A percentile compares a stretch with the other conserved stretches of the same genome.
Conservation (phyloP, 2,329 filamentous ascomycete species). For the Penicillium fuscoglaucum region DNA sequence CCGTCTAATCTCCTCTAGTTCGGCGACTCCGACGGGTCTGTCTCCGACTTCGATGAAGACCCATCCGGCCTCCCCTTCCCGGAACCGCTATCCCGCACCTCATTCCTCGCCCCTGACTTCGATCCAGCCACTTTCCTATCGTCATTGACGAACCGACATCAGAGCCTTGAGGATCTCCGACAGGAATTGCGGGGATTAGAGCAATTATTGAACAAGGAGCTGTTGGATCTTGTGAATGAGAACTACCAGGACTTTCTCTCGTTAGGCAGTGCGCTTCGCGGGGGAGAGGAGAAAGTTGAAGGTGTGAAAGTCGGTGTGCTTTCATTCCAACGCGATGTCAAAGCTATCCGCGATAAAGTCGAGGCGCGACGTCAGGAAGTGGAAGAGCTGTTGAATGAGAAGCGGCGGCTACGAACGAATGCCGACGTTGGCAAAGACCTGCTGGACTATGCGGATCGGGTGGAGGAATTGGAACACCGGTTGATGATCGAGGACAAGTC, state of each 20-base stretch:
- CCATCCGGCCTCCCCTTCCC: constrained; percentile 78
- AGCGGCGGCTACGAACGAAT: constrained; percentile 61
- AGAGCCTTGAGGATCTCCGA: constrained; percentile 91
- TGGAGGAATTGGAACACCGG: constrained; percentile 63
- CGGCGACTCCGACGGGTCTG: constrained; percentile 48
- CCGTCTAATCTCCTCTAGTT: constrained; percentile 34
- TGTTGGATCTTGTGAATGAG: constrained; percentile 90
- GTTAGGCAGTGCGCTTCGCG: constrained; percentile 75
- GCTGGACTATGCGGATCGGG: constrained; percentile 47
- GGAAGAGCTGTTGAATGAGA: constrained; percentile 62
- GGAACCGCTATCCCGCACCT: constrained; percentile 73
- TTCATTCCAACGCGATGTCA: constrained; percentile 79
- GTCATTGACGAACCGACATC: constrained; percentile 80
- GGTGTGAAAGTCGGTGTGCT: constrained; percentile 84
- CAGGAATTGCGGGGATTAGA: constrained; percentile 79
- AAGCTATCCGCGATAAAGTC: constrained; percentile 69
- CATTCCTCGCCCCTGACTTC: constrained; percentile 78
- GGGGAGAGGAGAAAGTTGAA: constrained; percentile 88
- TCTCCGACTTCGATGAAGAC: constrained; percentile 59
- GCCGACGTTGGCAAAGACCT: constrained; percentile 61
- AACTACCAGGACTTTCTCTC: constrained; percentile 92
- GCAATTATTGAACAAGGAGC: constrained; percentile 76
- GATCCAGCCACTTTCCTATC: constrained; percentile 80
- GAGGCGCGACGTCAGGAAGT: constrained; percentile 64
- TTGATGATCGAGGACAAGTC: constrained; percentile 62